Base-by-base conservation (phyloP, 345 rosid species). In the Psidium guajava region DNA sequence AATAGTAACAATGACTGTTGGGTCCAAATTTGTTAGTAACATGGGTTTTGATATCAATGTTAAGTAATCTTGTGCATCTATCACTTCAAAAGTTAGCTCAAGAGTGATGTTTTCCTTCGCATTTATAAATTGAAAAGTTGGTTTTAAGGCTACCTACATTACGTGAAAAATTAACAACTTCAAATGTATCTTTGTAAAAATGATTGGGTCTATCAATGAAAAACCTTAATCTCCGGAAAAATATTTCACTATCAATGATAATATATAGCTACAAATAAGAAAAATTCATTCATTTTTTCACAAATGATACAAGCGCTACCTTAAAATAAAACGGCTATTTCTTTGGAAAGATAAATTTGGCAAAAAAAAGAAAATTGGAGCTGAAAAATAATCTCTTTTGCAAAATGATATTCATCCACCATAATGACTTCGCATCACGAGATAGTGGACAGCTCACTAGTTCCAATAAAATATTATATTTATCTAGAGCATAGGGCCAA, bases 201-300 rank as follows among this genome's bases (percentile, higher is more conserved):
- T 0, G 3, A 61, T 61, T 61, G 1, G 0, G 8, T 0, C 28
- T 1, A 61, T 61, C 11, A 8, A 14, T 61, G 21, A 61, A 1
- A 61, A 61, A 27, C 7, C 36, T 32, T 49, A 49, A 61, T 28
- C 11, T 3, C 8, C 28, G 21, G 21, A 64, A 61, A 27, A 3
- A 18, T 18, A 1, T 8, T 69, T 10, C 5, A 1, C 18, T 36
- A 8, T 18, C 7, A 20, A 36, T 18, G 14, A 64, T 28, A 36
- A 36, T 36, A 28, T 36, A 18, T 69, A 9, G 18, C 0, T 20
- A 8, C 20, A 18, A 18, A 64, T 16, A 40, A 32, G 0, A 64
- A 28, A 3, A 61, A 28, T 1, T 61, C 56, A 32, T 64, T 18
- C 21, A 8, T 64, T 16, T 32, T 28, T 28, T 14, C 28, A 27